A percentile compares a stretch with the other conserved stretches of the same genome.
Conservation (phyloP, 345 rosid genomes). For the Orychophragmus violaceus region DNA sequence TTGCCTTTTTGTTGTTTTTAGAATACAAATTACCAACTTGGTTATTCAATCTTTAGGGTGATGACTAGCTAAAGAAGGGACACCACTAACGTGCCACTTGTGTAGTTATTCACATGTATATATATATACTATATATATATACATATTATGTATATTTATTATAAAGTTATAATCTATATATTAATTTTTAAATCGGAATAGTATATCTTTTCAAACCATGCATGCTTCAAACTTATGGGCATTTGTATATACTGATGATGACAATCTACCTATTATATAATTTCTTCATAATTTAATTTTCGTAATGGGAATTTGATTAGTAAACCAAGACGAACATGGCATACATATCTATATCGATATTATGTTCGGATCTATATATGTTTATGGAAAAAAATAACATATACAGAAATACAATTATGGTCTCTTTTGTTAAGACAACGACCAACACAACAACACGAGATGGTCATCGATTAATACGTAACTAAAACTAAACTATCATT, state of each 20-base stretch:
- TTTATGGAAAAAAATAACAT: not conserved
- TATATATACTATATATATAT: not conserved
- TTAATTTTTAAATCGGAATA: not conserved
- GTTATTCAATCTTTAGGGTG: constrained; percentile 19
- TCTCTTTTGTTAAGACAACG: constrained; percentile 17
- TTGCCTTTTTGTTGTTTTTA: constrained; percentile 18
- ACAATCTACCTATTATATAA: not conserved
- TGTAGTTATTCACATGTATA: not conserved
- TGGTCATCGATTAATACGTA: constrained; percentile 10
- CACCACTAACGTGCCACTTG: constrained; percentile 34
- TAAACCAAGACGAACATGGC: not conserved
- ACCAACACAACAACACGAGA: constrained; percentile 17
- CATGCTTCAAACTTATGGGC: not conserved
- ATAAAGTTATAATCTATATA: not conserved
- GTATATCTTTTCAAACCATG: not conserved
- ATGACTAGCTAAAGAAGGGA: constrained; percentile 34
- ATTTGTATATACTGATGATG: not conserved
- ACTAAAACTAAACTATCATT: not conserved
- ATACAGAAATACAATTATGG: constrained; percentile 6
- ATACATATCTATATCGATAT: constrained; percentile 5
- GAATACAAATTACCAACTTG: constrained; percentile 27
- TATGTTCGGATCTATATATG: constrained; percentile 10
- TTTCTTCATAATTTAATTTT: not conserved
- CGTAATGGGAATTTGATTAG: not conserved
- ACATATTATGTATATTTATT: not conserved